A percentile compares a stretch with the other conserved stretches of the same genome.
phyloP scores from a whole-genome alignment of 805 yeast genomes.

The Metschnikowia proteae region DNA sequence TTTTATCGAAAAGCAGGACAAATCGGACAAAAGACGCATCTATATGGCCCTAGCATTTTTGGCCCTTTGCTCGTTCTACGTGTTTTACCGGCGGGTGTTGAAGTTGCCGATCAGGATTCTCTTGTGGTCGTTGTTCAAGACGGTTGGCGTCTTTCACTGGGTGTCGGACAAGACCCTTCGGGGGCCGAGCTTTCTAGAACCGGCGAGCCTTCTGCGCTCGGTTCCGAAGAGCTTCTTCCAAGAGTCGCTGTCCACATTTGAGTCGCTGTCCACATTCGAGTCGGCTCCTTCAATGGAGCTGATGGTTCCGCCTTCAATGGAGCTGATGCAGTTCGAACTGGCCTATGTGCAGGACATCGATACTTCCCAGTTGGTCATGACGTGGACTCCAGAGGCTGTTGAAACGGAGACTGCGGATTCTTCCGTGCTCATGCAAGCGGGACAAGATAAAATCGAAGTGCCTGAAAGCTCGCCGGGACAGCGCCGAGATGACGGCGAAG shows the following conservation, averaged over 20 bases:
- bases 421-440: too few relatives aligned
- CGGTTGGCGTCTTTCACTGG: slow-evolving; percentile 23
- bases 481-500: too few relatives aligned
- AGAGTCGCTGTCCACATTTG: too few relatives aligned
- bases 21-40: slow-evolving; percentile 45
- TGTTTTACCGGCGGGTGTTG: slow-evolving; percentile 47
- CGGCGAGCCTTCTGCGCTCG: too few relatives aligned
- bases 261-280: too few relatives aligned
- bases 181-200: too few relatives aligned
- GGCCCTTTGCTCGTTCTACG: slow-evolving; percentile 44
- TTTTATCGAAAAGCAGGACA: slow-evolving; percentile 50
- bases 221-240: too few relatives aligned
- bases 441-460: too few relatives aligned
- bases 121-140: slow-evolving; percentile 45
- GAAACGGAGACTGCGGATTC: too few relatives aligned
- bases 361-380: background rate
- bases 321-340: background rate
- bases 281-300: too few relatives aligned
- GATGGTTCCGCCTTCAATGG: too few relatives aligned
- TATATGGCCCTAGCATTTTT: slow-evolving; percentile 47
- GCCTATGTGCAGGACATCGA: background rate
- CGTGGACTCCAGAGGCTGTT: background rate
- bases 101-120: slow-evolving; percentile 41
- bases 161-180: background rate
- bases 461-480: too few relatives aligned